phyloP scores from a whole-genome alignment of 768 basidiomycete species.

The Boletus subcaerulescens region DNA sequence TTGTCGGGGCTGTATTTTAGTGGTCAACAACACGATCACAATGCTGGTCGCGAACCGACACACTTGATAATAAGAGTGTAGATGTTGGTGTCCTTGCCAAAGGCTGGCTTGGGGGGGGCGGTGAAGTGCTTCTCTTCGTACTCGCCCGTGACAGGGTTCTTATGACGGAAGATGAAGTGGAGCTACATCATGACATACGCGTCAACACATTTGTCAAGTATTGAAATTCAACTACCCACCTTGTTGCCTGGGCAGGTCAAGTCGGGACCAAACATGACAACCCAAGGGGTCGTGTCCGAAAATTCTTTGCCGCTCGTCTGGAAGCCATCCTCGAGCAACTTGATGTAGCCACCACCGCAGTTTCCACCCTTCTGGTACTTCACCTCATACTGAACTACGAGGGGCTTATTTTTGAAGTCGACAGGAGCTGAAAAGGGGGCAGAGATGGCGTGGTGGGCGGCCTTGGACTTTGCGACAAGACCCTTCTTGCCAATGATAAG shows the following conservation, averaged over 20 bases:
- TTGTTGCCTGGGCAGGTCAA: constrained; percentile 90
- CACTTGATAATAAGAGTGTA: constrained; percentile 94
- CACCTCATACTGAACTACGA: constrained; percentile 98
- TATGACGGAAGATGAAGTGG: constrained; percentile 99
- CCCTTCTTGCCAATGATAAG: constrained; percentile 85
- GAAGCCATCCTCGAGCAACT: constrained; percentile 92
- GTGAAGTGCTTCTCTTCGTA: constrained; percentile 96
- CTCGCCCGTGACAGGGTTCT: constrained; percentile 89
- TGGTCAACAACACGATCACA: constrained; percentile 2
- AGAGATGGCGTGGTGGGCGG: constrained; percentile 98
- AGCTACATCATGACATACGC: constrained; percentile 45
- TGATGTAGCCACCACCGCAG: constrained; percentile 98
- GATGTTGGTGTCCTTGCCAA: constrained; percentile 88
- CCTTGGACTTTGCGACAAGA: constrained; percentile 94
- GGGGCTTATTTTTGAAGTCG: constrained; percentile 77
- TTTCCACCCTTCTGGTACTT: constrained; percentile 99
- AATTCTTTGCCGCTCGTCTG: constrained; percentile 92
- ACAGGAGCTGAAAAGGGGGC: constrained; percentile 79
- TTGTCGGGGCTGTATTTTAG: constrained; percentile 72
- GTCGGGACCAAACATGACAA: constrained; percentile 98
- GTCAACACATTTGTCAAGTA: background rate
- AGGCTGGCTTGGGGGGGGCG: constrained; percentile 75
- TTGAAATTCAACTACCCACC: constrained; percentile 39
- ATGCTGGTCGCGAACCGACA: constrained; percentile 35
- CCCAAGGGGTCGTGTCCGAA: constrained; percentile 91